A percentile compares a stretch with the other conserved stretches of the same genome.
phyloP scores from a whole-genome alignment of 306 rosid genomes.

The Ammopiptanthus mongolicus region DNA sequence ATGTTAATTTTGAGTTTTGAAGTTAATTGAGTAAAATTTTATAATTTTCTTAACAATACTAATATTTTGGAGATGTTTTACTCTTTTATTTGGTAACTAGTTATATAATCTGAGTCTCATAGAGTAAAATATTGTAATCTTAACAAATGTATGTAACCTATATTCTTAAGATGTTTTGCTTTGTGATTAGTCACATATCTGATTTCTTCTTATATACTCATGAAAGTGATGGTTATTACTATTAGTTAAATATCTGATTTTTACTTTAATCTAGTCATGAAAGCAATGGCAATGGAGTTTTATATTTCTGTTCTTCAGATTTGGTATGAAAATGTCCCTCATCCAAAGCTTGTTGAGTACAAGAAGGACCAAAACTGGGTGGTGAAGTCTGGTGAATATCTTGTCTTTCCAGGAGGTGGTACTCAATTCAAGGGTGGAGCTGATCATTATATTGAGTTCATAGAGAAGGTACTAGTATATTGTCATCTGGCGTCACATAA shows the following conservation, averaged over 20 bases:
- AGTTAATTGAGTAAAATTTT: not conserved
- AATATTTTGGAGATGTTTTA: not conserved
- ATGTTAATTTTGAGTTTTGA: not conserved
- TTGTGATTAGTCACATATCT: not conserved
- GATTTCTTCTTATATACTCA: not conserved
- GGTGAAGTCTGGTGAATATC: conserved; percentile 60
- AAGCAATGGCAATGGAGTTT: not conserved
- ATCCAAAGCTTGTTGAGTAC: conserved; percentile 89
- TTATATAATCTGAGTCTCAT: not conserved
- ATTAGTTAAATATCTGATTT: not conserved
- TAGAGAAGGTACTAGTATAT: conserved; percentile 65
- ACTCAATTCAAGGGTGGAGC: conserved; percentile 98
- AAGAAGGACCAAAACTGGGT: conserved; percentile 96
- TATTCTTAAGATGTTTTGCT: conserved; percentile 5
- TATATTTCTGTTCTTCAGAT: conserved; percentile 38
- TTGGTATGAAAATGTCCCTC: conserved; percentile 92
- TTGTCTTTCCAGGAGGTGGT: conserved; percentile 92
- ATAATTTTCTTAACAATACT: not conserved
- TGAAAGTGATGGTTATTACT: not conserved
- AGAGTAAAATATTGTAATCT: not conserved
- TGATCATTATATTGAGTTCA: conserved; percentile 49
- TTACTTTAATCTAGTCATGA: not conserved
- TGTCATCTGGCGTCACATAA: not conserved
- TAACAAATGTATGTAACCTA: not conserved
- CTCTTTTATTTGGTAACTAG: not conserved